These are phyloP conservation scores for Musa troglodytarum DNA, from an alignment of 176 grass and related monocot species.

Conservation along the genomic window DNA sequence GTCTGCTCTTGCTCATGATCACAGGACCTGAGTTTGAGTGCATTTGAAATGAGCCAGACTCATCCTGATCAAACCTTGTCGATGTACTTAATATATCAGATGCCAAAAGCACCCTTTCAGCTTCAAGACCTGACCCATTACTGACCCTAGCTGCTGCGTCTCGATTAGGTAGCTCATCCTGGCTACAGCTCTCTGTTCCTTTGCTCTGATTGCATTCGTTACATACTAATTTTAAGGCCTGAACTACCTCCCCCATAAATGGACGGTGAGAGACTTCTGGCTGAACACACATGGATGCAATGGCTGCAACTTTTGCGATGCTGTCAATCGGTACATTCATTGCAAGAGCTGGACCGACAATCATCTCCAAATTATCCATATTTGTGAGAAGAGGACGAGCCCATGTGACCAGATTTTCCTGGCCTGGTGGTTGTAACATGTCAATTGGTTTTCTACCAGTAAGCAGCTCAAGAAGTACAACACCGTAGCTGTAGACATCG, in stretches of 20 bases:
- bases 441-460: conserved; percentile 13
- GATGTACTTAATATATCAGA: background rate
- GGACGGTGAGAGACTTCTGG: conserved; percentile 16
- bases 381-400: conserved; percentile 14
- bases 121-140: background rate
- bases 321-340: background rate
- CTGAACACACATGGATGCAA: conserved; percentile 21
- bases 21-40: conserved; percentile 10
- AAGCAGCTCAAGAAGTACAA: conserved; percentile 18
- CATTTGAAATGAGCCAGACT: background rate
- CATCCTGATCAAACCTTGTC: conserved; percentile 1
- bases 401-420: conserved; percentile 21
- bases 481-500: conserved; percentile 17
- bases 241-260: conserved; percentile 19
- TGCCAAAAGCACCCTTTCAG: background rate
- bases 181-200: background rate
- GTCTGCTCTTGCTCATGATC: background rate
- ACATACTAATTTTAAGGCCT: conserved; percentile 11
- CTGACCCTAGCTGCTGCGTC: background rate
- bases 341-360: conserved; percentile 3
- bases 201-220: conserved; percentile 1
- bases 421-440: conserved; percentile 10
- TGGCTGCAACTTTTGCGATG: conserved; percentile 10
- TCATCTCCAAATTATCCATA: background rate
- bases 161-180: conserved; percentile 1